Evolutionary conservation across 2,329 filamentous ascomycete species (phyloP), one percentile per base, ranked within the genome.

Genomic region (Fusarium sulawesiense): DNA sequence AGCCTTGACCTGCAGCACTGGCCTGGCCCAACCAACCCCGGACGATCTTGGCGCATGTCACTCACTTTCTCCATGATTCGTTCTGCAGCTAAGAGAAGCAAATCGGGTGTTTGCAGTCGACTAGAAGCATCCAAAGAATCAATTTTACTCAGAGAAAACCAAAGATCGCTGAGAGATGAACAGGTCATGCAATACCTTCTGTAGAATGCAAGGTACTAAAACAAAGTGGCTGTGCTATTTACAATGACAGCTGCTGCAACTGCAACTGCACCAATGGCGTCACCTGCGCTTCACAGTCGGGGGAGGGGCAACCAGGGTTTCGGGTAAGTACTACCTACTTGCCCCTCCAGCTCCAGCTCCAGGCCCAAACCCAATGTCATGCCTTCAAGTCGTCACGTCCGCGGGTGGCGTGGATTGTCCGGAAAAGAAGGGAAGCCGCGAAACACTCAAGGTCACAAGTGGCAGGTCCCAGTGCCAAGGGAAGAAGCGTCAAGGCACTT

Each of bases 381-480:
- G 25, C 16, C 45, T 12, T 56, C 47, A 40, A 41, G 41, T 46
- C 44, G n/a, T 56, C 51, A 50, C 21, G 53, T 56, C 46, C 32
- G 44, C 49, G 45, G 55, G 67, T 70, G 67, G 67, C 67, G 54
- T 60, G 29, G 37, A 66, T 54, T n/a, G 34, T 12, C 40, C 27
- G 44, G 56, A 64, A 61, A 51, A 34, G 46, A 46, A 51, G 23
- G 48, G 48, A 42, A 62, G 23, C 42, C 32, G 49, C 59, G 67
- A 63, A 68, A 63, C 67, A 56, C 40, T 49, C 42, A 30, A 68
- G 58, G 67, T 70, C 67, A 64, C 62, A 68, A 66, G 63, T 68
- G 54, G 54, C 46, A 70, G 54, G 57, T 64, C 61, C 32, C 37
- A 29, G 23, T 58, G 66, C 62, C 67, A 70, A 66, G 67, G 57